Conservation (phyloP, 805 yeast genomes). For the Starmerella stellata region DNA sequence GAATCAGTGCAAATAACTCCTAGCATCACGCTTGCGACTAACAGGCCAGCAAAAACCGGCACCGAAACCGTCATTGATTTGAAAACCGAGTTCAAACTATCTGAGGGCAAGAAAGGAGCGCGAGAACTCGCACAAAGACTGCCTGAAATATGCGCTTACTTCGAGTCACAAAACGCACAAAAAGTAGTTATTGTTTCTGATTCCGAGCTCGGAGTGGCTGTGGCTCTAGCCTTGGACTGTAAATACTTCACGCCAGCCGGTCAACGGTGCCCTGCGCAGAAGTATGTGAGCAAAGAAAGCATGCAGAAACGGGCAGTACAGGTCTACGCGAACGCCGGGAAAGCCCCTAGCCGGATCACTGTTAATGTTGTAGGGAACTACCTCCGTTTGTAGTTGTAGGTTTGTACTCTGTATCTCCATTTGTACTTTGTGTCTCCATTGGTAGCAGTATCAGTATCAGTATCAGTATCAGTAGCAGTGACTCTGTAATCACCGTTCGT, state of each 20-base stretch:
- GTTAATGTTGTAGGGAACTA: slow-evolving; percentile 28
- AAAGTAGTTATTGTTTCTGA: slow-evolving; percentile 37
- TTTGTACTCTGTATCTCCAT: too few relatives aligned
- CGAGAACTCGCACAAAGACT: slow-evolving; percentile 36
- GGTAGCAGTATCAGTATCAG: too few relatives aligned
- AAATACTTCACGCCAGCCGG: slow-evolving; percentile 30
- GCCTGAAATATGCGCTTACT: slow-evolving; percentile 26
- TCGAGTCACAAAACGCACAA: slow-evolving; percentile 10
- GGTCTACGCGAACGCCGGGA: slow-evolving; percentile 31
- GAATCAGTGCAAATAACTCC: too few relatives aligned
- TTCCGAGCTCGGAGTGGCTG: slow-evolving; percentile 46
- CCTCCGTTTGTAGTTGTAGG: slow-evolving; percentile 8
- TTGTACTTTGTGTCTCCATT: too few relatives aligned
- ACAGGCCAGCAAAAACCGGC: too few relatives aligned
- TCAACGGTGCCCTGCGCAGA: slow-evolving; percentile 14
- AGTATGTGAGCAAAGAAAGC: slow-evolving; percentile 30
- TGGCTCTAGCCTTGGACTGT: slow-evolving; percentile 37
- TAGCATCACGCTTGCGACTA: too few relatives aligned
- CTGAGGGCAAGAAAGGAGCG: slow-evolving; percentile 42
- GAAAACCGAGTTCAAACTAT: slow-evolving; percentile 14
- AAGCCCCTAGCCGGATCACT: slow-evolving; percentile 64
- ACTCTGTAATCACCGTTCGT: too few relatives aligned
- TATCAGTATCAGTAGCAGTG: too few relatives aligned
- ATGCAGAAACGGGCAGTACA: slow-evolving; percentile 39
- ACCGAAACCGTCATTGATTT: too few relatives aligned